Evolutionary conservation across 345 rosid species (phyloP).

Genomic region (Camelina hispida): DNA sequence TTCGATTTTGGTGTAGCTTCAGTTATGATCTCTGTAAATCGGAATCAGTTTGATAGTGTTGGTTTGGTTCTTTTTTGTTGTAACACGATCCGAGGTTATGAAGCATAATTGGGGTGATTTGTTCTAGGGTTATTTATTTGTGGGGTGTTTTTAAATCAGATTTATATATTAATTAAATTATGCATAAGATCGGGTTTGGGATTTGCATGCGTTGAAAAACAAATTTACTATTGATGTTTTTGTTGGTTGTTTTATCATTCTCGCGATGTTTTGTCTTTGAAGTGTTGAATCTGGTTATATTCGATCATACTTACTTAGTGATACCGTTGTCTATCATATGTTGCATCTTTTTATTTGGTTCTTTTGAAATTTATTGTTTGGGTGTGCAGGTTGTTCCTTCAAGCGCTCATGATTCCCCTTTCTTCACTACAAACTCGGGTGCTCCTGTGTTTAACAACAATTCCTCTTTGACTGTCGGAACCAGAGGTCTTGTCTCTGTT

Average conservation of each 20-base stretch:
- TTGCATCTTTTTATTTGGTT: background rate
- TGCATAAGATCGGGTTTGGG: background rate
- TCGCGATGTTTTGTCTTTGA: too few relatives aligned
- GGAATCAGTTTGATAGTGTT: background rate
- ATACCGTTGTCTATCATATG: background rate
- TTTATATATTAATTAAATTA: background rate
- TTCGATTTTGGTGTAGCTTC: background rate
- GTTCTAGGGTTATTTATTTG: background rate
- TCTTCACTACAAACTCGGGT: constrained; percentile 49
- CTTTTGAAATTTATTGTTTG: background rate
- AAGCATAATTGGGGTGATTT: constrained; percentile 1
- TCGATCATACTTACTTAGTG: background rate
- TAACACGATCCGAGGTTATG: background rate
- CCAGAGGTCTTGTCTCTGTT: constrained; percentile 39
- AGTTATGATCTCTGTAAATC: too few relatives aligned
- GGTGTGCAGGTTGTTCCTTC: constrained; percentile 41
- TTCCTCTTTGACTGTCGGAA: constrained; percentile 48
- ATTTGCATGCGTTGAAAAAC: background rate
- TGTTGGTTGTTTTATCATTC: too few relatives aligned
- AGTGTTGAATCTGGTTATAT: constrained; percentile 21
- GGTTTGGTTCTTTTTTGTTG: background rate
- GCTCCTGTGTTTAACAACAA: constrained; percentile 50
- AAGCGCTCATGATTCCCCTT: constrained; percentile 42
- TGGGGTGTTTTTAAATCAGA: constrained; percentile 16
- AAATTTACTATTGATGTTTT: background rate